Evolutionary conservation across 805 yeast species (phyloP).

Genomic region (Kazachstania martiniae): DNA sequence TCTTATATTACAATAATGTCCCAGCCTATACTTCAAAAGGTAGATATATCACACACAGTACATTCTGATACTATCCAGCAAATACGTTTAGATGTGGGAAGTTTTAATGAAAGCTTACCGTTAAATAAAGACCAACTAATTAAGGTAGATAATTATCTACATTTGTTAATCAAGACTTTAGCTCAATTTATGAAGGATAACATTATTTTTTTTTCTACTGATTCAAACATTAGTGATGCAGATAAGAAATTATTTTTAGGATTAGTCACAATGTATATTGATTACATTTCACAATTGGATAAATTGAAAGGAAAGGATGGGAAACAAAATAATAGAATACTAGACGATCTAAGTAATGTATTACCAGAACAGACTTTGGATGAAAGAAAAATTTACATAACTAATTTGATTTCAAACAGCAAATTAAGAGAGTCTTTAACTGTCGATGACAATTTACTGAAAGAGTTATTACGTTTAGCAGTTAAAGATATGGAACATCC

Average conservation of each 20-base stretch:
- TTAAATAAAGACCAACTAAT: slow-evolving; percentile 9
- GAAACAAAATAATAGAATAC: slow-evolving; percentile 4
- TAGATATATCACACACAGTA: slow-evolving; percentile 25
- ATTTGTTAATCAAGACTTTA: slow-evolving; percentile 14
- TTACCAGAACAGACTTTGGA: slow-evolving; percentile 16
- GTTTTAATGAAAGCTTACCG: slow-evolving; percentile 7
- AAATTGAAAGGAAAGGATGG: slow-evolving; percentile 7
- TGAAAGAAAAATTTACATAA: slow-evolving; percentile 21
- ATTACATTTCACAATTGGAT: slow-evolving; percentile 19
- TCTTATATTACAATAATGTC: slow-evolving; percentile 12
- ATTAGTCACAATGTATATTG: slow-evolving; percentile 23
- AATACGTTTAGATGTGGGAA: slow-evolving; percentile 19
- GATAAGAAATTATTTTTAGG: slow-evolving; percentile 23
- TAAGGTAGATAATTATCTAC: slow-evolving; percentile 16
- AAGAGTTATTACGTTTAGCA: no score
- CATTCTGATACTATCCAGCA: slow-evolving; percentile 20
- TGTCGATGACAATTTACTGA: no score
- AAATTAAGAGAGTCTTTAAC: no score
- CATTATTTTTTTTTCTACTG: slow-evolving; percentile 16
- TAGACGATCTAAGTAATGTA: slow-evolving; percentile 15
- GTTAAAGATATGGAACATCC: no score
- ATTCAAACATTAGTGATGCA: slow-evolving; percentile 14
- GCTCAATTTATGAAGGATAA: slow-evolving; percentile 21
- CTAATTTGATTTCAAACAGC: no score
- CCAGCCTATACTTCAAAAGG: slow-evolving; percentile 22